phyloP scores from a whole-genome alignment of 495 filamentous ascomycete genomes.

The Xylaria telfairii region DNA sequence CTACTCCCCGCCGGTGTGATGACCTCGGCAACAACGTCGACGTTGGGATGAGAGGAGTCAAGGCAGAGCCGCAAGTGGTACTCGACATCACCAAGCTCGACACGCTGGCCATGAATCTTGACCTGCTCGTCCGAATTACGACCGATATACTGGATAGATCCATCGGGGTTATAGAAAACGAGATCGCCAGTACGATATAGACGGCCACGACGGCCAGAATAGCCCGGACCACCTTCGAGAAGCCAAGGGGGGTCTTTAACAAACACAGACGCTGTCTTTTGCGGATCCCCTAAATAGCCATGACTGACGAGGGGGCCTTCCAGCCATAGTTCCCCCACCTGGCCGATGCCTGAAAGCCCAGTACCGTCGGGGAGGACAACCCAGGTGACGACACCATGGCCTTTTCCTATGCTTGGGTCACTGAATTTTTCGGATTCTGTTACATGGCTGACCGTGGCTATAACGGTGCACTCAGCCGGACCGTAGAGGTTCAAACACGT shows the following conservation, averaged over 20 bases:
- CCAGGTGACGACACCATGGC: conserved; percentile 43
- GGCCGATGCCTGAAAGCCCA: conserved; percentile 48
- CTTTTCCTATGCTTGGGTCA: conserved; percentile 29
- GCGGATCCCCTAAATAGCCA: conserved; percentile 51
- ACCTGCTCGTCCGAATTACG: conserved; percentile 34
- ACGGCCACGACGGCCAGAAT: conserved; percentile 2
- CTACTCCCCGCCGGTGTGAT: too few species aligned
- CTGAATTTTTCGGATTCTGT: too few species aligned
- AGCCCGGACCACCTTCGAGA: neutral
- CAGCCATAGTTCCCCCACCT: conserved; percentile 21
- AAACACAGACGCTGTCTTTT: conserved; percentile 34
- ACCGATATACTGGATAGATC: conserved; percentile 27
- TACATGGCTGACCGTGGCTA: conserved; percentile 29
- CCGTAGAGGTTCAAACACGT: conserved; percentile 45
- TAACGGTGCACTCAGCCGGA: conserved; percentile 56
- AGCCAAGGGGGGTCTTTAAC: conserved; percentile 31
- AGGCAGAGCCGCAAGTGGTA: neutral
- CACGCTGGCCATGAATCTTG: conserved; percentile 34
- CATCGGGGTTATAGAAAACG: conserved; percentile 40
- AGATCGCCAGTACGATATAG: conserved; percentile 46
- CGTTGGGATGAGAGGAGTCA: neutral
- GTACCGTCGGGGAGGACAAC: conserved; percentile 38
- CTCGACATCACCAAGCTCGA: conserved; percentile 38
- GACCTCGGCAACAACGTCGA: too few species aligned
- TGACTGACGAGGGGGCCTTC: conserved; percentile 48